Evolutionary conservation across 441 rosid species (phyloP), one percentile per base, ranked within the genome.

Genomic region (Erodium texanum): DNA sequence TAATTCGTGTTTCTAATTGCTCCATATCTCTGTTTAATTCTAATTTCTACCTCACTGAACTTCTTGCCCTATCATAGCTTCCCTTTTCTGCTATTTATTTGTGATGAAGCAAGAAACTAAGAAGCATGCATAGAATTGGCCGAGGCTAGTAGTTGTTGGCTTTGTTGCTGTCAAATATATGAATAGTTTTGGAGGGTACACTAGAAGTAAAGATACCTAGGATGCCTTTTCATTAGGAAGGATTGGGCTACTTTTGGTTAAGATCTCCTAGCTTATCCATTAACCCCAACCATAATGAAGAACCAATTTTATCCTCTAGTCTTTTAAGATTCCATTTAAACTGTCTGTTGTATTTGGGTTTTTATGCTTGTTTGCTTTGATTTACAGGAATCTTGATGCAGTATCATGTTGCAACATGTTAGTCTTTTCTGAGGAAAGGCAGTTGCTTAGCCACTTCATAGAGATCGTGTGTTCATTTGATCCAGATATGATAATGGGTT

Each of bases 401-500:
- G 72, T 86, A 69, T 82, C 85, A 78, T 87, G 80, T 66, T 82
- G 82, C 81, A 87, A 83, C 80, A 62, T 86, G 54, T 73, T 77
- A 66, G 70, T 80, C 73, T 88, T 87, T 73, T 70, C 72, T n/a
- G 90, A 92, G 72, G 99, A 95, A 81, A 83, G 70, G 79, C 80
- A 83, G 15, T 78, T 95, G 56, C 77, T 90, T 79, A 74, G 68
- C 66, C 84, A 79, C 77, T 84, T 92, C 68, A 77, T 78, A 54
- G 81, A 79, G 78, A 77, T 83, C 61, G 62, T 95, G 24, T 66
- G 79, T 74, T 83, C 81, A 66, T 79, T 76, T 74, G 93, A 95
- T 83, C 98, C 99, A 23, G 99, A 95, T 78, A 76, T 95, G 67
- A 68, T 95, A 71, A 75, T 90, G 83, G 98, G 97, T 36, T 95